Evolutionary conservation across 2,329 filamentous ascomycete species (phyloP).

Genomic region (Fusarium nelsonii): DNA sequence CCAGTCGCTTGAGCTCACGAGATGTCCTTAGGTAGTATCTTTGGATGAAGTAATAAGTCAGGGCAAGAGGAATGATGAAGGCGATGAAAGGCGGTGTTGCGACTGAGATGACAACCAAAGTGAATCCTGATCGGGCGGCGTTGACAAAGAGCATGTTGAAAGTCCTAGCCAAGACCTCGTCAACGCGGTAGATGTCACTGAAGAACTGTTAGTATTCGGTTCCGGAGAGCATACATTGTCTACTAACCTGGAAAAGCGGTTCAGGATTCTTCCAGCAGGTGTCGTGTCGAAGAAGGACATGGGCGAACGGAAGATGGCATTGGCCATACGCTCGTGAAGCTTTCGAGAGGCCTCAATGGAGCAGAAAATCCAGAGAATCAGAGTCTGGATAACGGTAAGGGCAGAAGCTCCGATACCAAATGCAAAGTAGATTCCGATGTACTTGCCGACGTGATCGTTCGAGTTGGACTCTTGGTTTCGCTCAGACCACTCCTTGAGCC

Average conservation of each 20-base stretch:
- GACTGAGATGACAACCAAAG: constrained; percentile 84
- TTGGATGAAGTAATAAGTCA: constrained; percentile 92
- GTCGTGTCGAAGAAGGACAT: constrained; percentile 99
- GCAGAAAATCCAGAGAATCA: constrained; percentile 99
- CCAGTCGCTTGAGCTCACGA: constrained; percentile 93
- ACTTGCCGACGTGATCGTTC: constrained; percentile 86
- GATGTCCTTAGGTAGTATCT: constrained; percentile 97
- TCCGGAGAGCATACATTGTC: not conserved
- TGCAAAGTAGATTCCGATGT: constrained; percentile 94
- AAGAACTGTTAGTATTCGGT: constrained; percentile 43
- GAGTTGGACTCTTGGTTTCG: constrained; percentile 73
- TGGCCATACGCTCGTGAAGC: constrained; percentile 96
- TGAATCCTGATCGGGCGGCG: constrained; percentile 80
- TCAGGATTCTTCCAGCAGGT: constrained; percentile 94
- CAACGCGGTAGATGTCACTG: constrained; percentile 83
- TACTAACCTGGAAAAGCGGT: constrained; percentile 89
- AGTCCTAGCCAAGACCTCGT: constrained; percentile 93
- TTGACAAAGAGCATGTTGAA: constrained; percentile 98
- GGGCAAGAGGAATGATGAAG: constrained; percentile 82
- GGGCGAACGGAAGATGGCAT: constrained; percentile 94
- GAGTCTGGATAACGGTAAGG: constrained; percentile 89
- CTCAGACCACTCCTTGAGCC: constrained; percentile 95
- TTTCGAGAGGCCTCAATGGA: constrained; percentile 99
- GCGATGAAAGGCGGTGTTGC: constrained; percentile 84
- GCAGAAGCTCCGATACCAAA: constrained; percentile 89